phyloP scores from a whole-genome alignment of 2,329 filamentous ascomycete species.

The Alternaria burnsii region DNA sequence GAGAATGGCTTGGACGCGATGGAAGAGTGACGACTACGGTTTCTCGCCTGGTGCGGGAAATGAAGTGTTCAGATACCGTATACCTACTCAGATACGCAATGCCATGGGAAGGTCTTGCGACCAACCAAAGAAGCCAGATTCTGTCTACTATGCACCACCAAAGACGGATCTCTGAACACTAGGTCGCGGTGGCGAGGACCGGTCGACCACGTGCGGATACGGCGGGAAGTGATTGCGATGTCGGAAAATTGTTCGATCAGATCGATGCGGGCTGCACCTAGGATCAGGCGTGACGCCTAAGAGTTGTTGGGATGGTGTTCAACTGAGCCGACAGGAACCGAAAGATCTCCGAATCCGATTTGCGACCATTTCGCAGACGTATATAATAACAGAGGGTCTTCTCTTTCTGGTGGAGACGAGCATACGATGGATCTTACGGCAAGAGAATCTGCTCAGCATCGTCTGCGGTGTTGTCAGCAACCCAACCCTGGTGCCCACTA shows the following conservation, averaged over 20 bases:
- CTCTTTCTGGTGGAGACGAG: not conserved
- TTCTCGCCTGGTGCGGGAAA: constrained; percentile 1
- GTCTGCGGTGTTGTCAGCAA: not conserved
- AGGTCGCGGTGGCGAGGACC: not conserved
- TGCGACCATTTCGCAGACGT: not conserved
- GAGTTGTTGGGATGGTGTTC: not conserved
- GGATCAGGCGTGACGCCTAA: not conserved
- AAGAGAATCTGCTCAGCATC: not conserved
- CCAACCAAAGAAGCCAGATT: not conserved
- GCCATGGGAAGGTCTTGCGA: not conserved
- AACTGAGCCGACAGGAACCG: not conserved
- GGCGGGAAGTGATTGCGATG: not conserved
- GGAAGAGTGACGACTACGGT: not conserved
- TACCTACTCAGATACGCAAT: not conserved
- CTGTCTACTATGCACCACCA: not conserved
- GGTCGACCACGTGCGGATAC: not conserved
- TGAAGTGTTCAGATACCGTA: constrained; percentile 6
- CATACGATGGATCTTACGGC: not conserved
- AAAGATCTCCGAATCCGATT: not conserved
- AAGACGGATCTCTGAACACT: not conserved
- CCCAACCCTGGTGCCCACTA: constrained; percentile 3
- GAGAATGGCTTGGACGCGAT: not conserved
- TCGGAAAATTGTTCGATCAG: not conserved
- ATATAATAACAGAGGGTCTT: constrained; percentile 1
- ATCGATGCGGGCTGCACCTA: not conserved